phyloP scores from a whole-genome alignment of 768 basidiomycete species.

The Naganishia friedmannii region DNA sequence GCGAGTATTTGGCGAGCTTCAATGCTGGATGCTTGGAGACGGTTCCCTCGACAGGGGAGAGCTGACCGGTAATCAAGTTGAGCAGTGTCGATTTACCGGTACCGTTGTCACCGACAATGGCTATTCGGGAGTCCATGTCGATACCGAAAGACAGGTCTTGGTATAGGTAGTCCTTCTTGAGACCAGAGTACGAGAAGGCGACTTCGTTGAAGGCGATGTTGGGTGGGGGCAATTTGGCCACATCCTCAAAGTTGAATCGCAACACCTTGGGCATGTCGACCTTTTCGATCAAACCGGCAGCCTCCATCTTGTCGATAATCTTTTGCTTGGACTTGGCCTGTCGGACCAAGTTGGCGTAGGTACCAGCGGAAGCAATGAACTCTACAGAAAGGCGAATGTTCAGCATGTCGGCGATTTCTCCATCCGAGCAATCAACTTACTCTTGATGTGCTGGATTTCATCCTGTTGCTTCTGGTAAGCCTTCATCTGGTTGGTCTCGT shows the following conservation, averaged over 20 bases:
- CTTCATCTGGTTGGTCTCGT: conserved; percentile 99
- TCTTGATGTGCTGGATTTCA: conserved; percentile 96
- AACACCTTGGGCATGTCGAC: conserved; percentile 71
- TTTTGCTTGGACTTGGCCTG: conserved; percentile 99
- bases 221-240: conserved; percentile 87
- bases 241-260: conserved; percentile 93
- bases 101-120: conserved; percentile 94
- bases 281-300: conserved; percentile 92
- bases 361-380: conserved; percentile 99
- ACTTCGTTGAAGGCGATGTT: conserved; percentile 94
- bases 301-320: conserved; percentile 99
- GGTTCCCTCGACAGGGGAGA: conserved; percentile 79
- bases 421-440: conserved; percentile 55
- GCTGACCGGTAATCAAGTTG: conserved; percentile 76
- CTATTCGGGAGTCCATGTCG: conserved; percentile 68
- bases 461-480: conserved; percentile 98
- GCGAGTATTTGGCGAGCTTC: conserved; percentile 97
- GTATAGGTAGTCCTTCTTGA: conserved; percentile 83
- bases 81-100: conserved; percentile 90
- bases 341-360: conserved; percentile 96
- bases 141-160: conserved; percentile 90
- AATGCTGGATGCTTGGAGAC: conserved; percentile 81
- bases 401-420: not conserved
- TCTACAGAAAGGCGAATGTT: conserved; percentile 52
- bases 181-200: conserved; percentile 92